Evolutionary conservation across 768 basidiomycete species (phyloP).

Genomic region (Xerocomus brunneocitrinus): DNA sequence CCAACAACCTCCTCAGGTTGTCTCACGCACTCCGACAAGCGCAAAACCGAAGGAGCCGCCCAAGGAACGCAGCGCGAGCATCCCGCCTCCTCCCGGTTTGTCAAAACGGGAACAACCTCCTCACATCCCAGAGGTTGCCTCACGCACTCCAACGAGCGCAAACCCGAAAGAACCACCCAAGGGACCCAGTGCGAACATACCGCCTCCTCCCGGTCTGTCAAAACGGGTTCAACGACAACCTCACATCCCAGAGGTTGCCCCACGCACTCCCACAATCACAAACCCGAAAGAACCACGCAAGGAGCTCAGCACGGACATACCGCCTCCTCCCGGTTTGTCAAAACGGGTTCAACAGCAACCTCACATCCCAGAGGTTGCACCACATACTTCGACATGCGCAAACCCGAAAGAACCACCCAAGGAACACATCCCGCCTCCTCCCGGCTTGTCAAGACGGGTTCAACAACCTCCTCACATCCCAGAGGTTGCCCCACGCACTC

Average conservation of each 20-base stretch:
- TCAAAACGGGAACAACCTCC: neutral
- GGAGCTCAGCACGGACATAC: neutral
- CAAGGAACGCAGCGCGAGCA: neutral
- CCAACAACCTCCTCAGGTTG: neutral
- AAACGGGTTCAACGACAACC: neutral
- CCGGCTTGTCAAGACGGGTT: neutral
- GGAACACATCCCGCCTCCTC: neutral
- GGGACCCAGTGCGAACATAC: neutral
- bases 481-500: neutral
- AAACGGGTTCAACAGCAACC: neutral
- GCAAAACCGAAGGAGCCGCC: neutral
- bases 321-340: neutral
- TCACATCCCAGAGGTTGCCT: too few relatives aligned
- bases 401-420: neutral
- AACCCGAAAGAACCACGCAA: neutral
- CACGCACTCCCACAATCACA: too few relatives aligned
- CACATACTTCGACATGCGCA: too few relatives aligned
- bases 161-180: neutral
- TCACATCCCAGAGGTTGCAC: too few relatives aligned
- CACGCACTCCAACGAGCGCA: too few relatives aligned
- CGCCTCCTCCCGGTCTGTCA: neutral
- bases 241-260: too few relatives aligned
- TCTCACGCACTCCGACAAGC: neutral
- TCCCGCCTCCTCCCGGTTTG: neutral
- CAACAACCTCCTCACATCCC: neutral